Conservation (phyloP, 75 land plant species). For the Pinus tabuliformis region DNA sequence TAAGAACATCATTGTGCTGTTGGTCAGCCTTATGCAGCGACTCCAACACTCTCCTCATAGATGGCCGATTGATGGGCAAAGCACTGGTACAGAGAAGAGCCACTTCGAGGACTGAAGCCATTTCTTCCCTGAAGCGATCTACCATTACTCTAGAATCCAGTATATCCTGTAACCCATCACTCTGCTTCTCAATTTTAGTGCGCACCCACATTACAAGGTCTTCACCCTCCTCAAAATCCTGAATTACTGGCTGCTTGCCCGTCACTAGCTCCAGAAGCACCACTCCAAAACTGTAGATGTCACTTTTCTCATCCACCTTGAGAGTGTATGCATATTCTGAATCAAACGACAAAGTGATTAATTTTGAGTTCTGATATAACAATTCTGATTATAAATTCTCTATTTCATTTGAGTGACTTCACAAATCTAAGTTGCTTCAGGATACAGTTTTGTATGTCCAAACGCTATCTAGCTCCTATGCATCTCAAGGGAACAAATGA, state of each 20-base stretch:
- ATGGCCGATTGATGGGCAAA: constrained; percentile 59
- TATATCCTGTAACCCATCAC: background rate
- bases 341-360: background rate
- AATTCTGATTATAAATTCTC: background rate
- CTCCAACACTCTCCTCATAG: constrained; percentile 76
- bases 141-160: background rate
- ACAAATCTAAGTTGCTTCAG: background rate
- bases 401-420: background rate
- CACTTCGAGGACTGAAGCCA: constrained; percentile 51
- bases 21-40: constrained; percentile 34
- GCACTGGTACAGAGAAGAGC: constrained; percentile 59
- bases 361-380: background rate
- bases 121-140: constrained; percentile 28
- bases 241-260: constrained; percentile 52
- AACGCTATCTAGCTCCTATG: background rate
- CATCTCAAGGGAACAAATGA: background rate
- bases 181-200: background rate
- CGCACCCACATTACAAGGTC: constrained; percentile 22
- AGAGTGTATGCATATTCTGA: constrained; percentile 59
- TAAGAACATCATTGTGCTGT: background rate
- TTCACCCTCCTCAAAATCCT: constrained; percentile 14
- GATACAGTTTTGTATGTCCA: background rate
- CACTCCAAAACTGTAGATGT: constrained; percentile 84
- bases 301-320: constrained; percentile 62
- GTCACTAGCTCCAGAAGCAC: constrained; percentile 73